These are phyloP conservation scores for Hyparrhenia diplandra DNA, from an alignment of 176 grass and related monocot genomes.

Conservation along the genomic window DNA sequence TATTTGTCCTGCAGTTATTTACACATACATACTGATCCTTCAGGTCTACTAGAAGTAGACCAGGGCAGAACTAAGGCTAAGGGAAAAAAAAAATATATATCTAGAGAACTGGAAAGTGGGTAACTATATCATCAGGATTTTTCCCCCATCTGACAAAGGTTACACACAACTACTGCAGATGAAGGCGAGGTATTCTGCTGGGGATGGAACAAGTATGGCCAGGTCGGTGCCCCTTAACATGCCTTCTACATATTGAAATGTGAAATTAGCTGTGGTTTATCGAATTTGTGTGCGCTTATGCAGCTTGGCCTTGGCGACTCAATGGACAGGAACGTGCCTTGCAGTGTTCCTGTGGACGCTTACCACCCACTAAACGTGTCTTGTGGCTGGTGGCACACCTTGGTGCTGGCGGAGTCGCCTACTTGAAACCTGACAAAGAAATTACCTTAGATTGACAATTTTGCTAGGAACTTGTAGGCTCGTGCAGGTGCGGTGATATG, in stretches of 20 bases:
- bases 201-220: slow-evolving; percentile 99
- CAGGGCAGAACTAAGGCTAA: neutral
- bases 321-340: slow-evolving; percentile 76
- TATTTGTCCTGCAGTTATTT: neutral
- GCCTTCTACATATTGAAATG: neutral
- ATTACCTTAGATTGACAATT: slow-evolving; percentile 55
- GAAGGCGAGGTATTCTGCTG: slow-evolving; percentile 94
- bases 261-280: neutral
- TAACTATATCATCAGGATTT: neutral
- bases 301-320: slow-evolving; percentile 96
- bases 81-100: neutral
- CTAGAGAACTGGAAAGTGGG: neutral
- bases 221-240: slow-evolving; percentile 43
- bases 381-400: slow-evolving; percentile 98
- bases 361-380: slow-evolving; percentile 60
- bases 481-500: no score
- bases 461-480: slow-evolving; percentile 75
- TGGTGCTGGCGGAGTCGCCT: slow-evolving; percentile 71
- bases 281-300: slow-evolving; percentile 17
- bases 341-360: slow-evolving; percentile 58
- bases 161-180: slow-evolving; percentile 39
- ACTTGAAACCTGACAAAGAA: slow-evolving; percentile 39
- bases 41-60: neutral
- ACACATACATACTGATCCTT: neutral
- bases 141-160: slow-evolving; percentile 5